Evolutionary conservation across 1,139 yeast genomes (phyloP), one percentile per base, ranked within the genome.

Genomic region (Saccharomyces hybrid): DNA sequence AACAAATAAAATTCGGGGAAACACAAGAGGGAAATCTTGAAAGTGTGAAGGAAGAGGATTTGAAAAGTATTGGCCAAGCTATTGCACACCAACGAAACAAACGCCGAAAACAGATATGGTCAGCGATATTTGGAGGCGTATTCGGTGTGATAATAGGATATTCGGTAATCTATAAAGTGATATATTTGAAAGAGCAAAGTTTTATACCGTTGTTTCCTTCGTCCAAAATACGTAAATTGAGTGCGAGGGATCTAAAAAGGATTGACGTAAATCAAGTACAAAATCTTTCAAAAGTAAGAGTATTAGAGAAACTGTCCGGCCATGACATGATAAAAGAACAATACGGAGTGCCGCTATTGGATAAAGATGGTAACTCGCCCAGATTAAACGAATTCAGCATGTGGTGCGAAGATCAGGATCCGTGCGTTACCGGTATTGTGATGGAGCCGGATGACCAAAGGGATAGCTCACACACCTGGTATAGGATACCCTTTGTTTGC

Each of bases 391-490:
- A 61, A 7, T 65, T 68, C 49, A 57, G 59, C 26, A 58, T 68
- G 41, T 68, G 71, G 72, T 61, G 67, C 47, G 68, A 68, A 50
- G 70, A 68, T 48, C 64, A 62, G 50, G 64, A 64, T 41, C 68
- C 68, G 5, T 63, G 69, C 34, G 56, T 68, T 8, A 63, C 61
- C 26, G 71, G 71, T 6, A 38, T 67, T 5, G 53, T 58, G 13
- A 47, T 68, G 41, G 56, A 51, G 25, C 61, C 64, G 13, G 52
- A 50, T n/a, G 16, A 38, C 4, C 48, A 52, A 5, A 25, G 42
- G 14, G 56, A 57, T 11, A 54, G 59, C 2, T 53, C 54, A 8
- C 61, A 59, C 49, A 51, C 52, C 6, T 68, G 71, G 71, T 59
- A 65, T 50, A 52, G 56, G 14, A 50, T 67, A 2, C 69, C 68